These are phyloP conservation scores for Acanthamoeba healyi DNA, from an alignment of 208 protist species.

Conservation along the genomic window DNA sequence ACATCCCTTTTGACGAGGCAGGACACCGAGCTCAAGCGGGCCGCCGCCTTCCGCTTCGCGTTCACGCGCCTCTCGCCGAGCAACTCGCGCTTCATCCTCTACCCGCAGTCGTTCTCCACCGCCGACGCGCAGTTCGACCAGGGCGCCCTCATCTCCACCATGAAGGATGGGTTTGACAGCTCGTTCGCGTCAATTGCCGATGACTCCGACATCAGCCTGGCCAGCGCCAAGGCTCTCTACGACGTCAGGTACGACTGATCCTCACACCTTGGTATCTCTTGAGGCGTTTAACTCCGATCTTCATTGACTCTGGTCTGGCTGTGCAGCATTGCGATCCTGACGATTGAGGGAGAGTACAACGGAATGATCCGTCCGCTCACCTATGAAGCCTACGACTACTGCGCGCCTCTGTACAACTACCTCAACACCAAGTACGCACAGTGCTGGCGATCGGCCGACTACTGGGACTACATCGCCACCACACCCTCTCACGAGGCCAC, in stretches of 20 bases:
- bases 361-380: slow-evolving; percentile 59
- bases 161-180: slow-evolving; percentile 11
- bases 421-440: slow-evolving; percentile 61
- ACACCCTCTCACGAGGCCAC: slow-evolving; percentile 38
- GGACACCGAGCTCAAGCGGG: not conserved
- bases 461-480: slow-evolving; percentile 34
- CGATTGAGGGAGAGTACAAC: slow-evolving; percentile 68
- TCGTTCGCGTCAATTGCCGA: slow-evolving; percentile 55
- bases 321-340: slow-evolving; percentile 77
- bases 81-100: slow-evolving; percentile 77
- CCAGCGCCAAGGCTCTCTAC: slow-evolving; percentile 77
- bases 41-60: slow-evolving; percentile 74
- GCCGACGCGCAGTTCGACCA: slow-evolving; percentile 10
- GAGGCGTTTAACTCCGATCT: not conserved
- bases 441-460: slow-evolving; percentile 74
- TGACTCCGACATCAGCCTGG: slow-evolving; percentile 55
- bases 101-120: slow-evolving; percentile 68
- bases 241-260: slow-evolving; percentile 59
- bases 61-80: slow-evolving; percentile 48
- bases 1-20: slow-evolving; percentile 65
- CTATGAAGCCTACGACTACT: slow-evolving; percentile 80
- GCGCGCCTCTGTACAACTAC: slow-evolving; percentile 74
- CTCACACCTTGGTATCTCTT: too few relatives aligned
- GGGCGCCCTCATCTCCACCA: slow-evolving; percentile 41
- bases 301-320: not conserved